Base-by-base conservation (phyloP, 2,329 filamentous ascomycete genomes). In the Immersiporthe knoxdaviesiana region DNA sequence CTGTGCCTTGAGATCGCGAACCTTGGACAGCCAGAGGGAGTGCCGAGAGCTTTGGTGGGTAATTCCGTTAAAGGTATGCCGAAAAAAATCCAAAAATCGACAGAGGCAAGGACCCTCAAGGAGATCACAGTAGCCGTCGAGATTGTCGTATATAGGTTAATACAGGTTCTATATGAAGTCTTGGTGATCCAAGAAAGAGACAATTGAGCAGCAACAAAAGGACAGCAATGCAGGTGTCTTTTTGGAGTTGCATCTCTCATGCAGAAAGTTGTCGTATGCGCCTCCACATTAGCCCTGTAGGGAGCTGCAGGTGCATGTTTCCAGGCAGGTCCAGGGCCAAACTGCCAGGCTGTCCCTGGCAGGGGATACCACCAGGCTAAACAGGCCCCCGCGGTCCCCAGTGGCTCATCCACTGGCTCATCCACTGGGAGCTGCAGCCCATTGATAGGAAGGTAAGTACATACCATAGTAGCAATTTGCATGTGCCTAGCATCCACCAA, bases 31-130 rank as follows among this genome's bases (percentile, higher is more conserved):
- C 60, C 63, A 58, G 56, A 62, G 37, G 65, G 50, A 61, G 63
- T 39, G 65, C 21, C 60, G 58, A 41, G 27, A 63, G 44, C 47
- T 63, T 35, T 68, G 56, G 62, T 65, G 69, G 56, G 44, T 59
- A 37, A 37, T 37, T 2, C 30, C 1, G 44, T 47, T 21, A 1
- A 21, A n/a, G 56, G 52, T 52, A 10, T 59, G 24, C 16, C 30
- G 11, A 30, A 50, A 32, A 24, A 6, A 27, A 35, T 4, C 4
- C 27, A 24, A 6, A 27, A n/a, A n/a, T n/a, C n/a, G n/a, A n/a
- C n/a, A n/a, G n/a, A n/a, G n/a, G n/a, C n/a, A n/a, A n/a, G 68
- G 50, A 12, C 24, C 52, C 52, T 54, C 24, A 2, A 1, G 32
- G 27, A 47, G 44, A 47, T 4, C 3, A 6, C 44, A 47, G 21